Evolutionary conservation across 2,329 filamentous ascomycete species (phyloP).

Genomic region (Clarireedia homoeocarpa): DNA sequence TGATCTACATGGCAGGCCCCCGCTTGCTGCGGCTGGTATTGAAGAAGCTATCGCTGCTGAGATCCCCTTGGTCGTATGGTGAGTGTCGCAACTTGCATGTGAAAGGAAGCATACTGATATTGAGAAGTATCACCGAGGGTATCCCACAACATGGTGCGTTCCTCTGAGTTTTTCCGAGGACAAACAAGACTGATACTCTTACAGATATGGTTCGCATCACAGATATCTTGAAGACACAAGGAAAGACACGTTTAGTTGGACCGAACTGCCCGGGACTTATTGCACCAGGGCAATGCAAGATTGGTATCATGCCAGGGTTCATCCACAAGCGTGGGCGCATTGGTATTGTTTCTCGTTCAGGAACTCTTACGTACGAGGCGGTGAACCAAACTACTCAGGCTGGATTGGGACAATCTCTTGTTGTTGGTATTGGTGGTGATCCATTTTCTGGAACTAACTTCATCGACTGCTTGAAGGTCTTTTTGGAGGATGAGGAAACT

Average conservation of each 20-base stretch:
- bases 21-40: conserved; percentile 86
- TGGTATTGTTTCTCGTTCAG: conserved; percentile 96
- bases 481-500: conserved; percentile 91
- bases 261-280: conserved; percentile 99
- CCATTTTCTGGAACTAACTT: conserved; percentile 99
- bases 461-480: conserved; percentile 97
- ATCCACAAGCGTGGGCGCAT: conserved; percentile 99
- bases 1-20: conserved; percentile 53
- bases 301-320: conserved; percentile 99
- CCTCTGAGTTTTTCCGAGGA: not conserved
- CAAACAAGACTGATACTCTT: conserved; percentile 9
- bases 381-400: conserved; percentile 99
- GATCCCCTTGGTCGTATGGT: conserved; percentile 88
- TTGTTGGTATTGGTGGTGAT: conserved; percentile 96
- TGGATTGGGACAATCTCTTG: conserved; percentile 93
- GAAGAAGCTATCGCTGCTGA: conserved; percentile 93
- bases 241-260: conserved; percentile 91
- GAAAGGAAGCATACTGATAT: conserved; percentile 12
- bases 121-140: conserved; percentile 74
- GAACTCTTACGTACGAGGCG: conserved; percentile 97
- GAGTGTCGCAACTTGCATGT: conserved; percentile 23
- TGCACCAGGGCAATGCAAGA: conserved; percentile 94
- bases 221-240: conserved; percentile 93
- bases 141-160: conserved; percentile 78
- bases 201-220: conserved; percentile 98